A percentile compares a stretch with the other conserved stretches of the same genome.
Evolutionary conservation across 139 green algal species (phyloP).

Genomic region (Tetraselmis striata): DNA sequence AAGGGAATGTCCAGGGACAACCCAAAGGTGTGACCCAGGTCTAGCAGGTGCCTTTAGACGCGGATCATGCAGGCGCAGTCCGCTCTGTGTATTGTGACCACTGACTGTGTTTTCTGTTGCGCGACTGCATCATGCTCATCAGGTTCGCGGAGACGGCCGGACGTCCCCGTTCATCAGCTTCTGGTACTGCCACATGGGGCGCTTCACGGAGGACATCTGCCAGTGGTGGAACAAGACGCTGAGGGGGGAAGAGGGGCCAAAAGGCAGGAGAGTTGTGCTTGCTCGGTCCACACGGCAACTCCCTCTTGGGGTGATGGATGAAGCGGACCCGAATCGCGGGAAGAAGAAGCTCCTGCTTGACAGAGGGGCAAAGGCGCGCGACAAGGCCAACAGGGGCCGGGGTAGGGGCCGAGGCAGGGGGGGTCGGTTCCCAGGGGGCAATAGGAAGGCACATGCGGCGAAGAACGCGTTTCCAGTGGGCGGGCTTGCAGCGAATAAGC

Average conservation of each 20-base stretch:
- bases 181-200: conserved; percentile 17
- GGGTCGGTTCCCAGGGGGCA: too few species aligned
- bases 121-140: not conserved
- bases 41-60: not conserved
- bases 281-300: not conserved
- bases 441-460: too few species aligned
- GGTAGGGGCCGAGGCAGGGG: not conserved
- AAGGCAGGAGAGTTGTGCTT: not conserved
- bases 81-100: too few species aligned
- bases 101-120: too few species aligned
- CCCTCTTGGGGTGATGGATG: not conserved
- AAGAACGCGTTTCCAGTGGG: too few species aligned
- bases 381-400: not conserved
- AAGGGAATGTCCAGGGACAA: conserved; percentile 9
- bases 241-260: not conserved
- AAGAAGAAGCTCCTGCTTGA: not conserved
- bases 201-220: not conserved
- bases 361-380: not conserved
- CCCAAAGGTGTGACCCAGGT: not conserved
- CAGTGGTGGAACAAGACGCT: not conserved
- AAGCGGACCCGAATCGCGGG: not conserved
- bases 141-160: conserved; percentile 6
- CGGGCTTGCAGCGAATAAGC: too few species aligned
- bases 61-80: not conserved
- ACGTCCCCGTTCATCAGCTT: conserved; percentile 26